phyloP scores from a whole-genome alignment of 139 green algal species.

The Chlamydomonas incerta region DNA sequence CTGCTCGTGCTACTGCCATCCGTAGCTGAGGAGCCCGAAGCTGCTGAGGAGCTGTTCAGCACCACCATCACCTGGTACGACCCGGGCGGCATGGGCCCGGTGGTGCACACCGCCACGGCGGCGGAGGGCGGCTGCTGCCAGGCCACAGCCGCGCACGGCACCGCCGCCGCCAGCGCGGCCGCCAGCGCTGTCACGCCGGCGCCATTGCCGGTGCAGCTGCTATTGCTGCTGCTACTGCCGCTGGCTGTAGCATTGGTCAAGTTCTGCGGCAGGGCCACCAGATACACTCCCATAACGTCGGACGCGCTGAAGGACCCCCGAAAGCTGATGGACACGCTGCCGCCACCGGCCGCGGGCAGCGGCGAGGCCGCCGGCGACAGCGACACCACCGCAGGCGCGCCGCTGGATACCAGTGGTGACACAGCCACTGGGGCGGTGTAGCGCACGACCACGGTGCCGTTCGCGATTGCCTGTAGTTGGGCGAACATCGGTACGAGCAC shows the following conservation, averaged over 20 bases:
- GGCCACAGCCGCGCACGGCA: too few species aligned
- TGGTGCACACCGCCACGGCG: neutral
- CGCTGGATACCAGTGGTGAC: too few species aligned
- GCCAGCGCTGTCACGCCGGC: too few species aligned
- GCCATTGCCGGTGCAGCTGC: neutral
- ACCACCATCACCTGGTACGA: neutral
- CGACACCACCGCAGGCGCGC: neutral
- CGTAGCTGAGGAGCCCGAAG: too few species aligned
- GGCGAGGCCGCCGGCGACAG: neutral
- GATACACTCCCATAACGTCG: too few species aligned
- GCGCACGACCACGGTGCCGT: neutral
- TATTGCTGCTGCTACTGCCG: neutral
- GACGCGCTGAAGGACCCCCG: too few species aligned
- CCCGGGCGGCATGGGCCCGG: neutral
- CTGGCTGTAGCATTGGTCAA: neutral
- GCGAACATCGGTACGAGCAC: too few species aligned
- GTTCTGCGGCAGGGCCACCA: neutral
- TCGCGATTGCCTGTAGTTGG: neutral
- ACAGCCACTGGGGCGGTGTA: neutral
- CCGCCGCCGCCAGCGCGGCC: too few species aligned
- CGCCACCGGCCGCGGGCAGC: neutral
- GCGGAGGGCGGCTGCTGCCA: too few species aligned
- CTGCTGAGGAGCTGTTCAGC: too few species aligned
- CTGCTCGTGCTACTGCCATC: too few species aligned
- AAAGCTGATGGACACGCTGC: too few species aligned